A percentile compares a stretch with the other conserved stretches of the same genome.
Conservation (phyloP, 805 yeast genomes). For the Lipomyces spencermartinsiae region DNA sequence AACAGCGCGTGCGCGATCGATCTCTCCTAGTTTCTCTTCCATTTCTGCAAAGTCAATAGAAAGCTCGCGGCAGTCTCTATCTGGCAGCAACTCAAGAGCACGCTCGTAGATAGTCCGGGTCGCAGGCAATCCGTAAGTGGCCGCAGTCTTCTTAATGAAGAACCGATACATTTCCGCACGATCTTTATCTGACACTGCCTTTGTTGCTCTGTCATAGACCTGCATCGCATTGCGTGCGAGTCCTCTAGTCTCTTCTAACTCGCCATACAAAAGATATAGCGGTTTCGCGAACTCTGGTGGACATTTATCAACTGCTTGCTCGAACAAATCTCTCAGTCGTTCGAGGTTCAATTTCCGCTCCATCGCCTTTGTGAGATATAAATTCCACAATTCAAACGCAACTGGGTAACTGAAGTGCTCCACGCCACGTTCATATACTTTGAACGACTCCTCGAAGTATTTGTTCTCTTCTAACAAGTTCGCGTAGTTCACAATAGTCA, state of each 20-base stretch:
- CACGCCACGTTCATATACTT: slow-evolving; percentile 73
- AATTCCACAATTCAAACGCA: slow-evolving; percentile 72
- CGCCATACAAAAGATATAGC: slow-evolving; percentile 61
- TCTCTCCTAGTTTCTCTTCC: slow-evolving; percentile 62
- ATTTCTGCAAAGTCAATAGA: slow-evolving; percentile 60
- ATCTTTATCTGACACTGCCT: slow-evolving; percentile 43
- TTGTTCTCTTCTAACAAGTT: slow-evolving; percentile 58
- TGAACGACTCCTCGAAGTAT: slow-evolving; percentile 58
- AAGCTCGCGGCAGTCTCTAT: slow-evolving; percentile 52
- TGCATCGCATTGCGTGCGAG: slow-evolving; percentile 57
- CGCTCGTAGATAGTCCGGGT: slow-evolving; percentile 58
- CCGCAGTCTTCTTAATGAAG: slow-evolving; percentile 51
- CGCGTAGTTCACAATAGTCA: slow-evolving; percentile 70
- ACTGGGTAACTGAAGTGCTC: slow-evolving; percentile 64
- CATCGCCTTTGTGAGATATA: slow-evolving; percentile 64
- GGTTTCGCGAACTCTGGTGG: slow-evolving; percentile 57
- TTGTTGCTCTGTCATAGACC: slow-evolving; percentile 54
- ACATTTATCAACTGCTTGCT: slow-evolving; percentile 62
- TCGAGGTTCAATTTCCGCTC: slow-evolving; percentile 51
- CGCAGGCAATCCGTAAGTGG: slow-evolving; percentile 51
- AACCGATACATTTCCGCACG: slow-evolving; percentile 53
- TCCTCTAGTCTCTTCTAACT: slow-evolving; percentile 66
- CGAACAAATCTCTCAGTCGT: slow-evolving; percentile 74
- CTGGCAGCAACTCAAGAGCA: slow-evolving; percentile 58
- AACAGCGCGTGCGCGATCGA: slow-evolving; percentile 66